These are phyloP conservation scores for Elaeis guineensis DNA, from an alignment of 176 grass and related monocot genomes.

Conservation along the genomic window DNA sequence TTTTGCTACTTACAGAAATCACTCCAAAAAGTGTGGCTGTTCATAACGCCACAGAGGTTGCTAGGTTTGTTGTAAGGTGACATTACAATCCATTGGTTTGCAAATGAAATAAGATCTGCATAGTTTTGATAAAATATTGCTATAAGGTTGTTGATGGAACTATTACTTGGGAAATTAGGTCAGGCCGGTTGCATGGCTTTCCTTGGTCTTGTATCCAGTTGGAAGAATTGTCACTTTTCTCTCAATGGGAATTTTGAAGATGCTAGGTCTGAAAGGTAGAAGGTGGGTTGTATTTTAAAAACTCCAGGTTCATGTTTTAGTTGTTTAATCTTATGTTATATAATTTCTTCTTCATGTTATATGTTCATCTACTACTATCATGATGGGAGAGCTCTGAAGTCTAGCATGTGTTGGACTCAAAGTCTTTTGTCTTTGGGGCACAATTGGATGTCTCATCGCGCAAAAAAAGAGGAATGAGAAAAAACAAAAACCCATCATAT, in stretches of 20 bases:
- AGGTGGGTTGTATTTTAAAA: constrained; percentile 33
- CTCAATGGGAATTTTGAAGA: constrained; percentile 94
- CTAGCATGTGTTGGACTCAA: too few species aligned
- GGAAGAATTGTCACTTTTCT: constrained; percentile 82
- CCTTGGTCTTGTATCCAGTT: constrained; percentile 86
- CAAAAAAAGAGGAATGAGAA: too few species aligned
- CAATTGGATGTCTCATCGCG: too few species aligned
- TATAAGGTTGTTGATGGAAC: constrained; percentile 13
- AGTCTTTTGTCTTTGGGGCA: too few species aligned
- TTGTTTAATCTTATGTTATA: not conserved
- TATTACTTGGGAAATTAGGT: constrained; percentile 36
- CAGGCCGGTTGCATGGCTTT: constrained; percentile 98
- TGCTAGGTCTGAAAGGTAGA: constrained; percentile 89
- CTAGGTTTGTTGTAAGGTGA: constrained; percentile 95
- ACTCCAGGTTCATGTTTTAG: not conserved
- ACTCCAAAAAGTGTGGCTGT: constrained; percentile 96
- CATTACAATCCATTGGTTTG: not conserved
- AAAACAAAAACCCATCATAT: too few species aligned
- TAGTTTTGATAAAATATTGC: constrained; percentile 4
- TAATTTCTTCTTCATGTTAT: not conserved
- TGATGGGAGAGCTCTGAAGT: too few species aligned
- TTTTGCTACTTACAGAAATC: constrained; percentile 97
- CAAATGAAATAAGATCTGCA: constrained; percentile 4
- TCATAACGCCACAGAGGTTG: constrained; percentile 87
- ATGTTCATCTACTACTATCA: too few species aligned